Percentiles rank a stretch among this genome's conserved stretches.
These are phyloP conservation scores for Moesziomyces sp. DNA, from an alignment of 1,284 basidiomycete species.

Conservation along the genomic window DNA sequence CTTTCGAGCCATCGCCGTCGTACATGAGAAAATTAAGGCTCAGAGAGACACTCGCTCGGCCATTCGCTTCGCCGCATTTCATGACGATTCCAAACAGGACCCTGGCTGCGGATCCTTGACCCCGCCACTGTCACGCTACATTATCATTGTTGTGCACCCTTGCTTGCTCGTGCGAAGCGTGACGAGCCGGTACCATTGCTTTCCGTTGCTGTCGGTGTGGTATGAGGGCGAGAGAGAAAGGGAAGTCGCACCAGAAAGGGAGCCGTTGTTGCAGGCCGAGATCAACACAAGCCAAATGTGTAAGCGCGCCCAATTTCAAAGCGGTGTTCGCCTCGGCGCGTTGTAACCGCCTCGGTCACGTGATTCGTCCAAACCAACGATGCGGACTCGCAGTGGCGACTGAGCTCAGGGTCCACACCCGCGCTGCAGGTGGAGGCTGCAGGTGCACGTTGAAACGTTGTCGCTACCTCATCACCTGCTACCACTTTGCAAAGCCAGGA, in stretches of 20 bases:
- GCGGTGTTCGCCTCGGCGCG: too few species aligned
- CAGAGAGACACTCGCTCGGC: slow-evolving; percentile 41
- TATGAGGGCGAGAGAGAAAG: not conserved
- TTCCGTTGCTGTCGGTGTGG: not conserved
- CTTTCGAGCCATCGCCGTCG: not conserved
- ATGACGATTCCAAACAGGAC: not conserved
- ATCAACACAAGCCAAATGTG: not conserved
- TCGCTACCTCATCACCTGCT: not conserved
- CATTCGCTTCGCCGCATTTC: not conserved
- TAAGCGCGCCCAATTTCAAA: not conserved
- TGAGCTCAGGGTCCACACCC: not conserved
- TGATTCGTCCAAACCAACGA: not conserved
- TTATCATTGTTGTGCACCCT: too few species aligned
- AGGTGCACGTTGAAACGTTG: not conserved
- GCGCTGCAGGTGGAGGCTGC: not conserved
- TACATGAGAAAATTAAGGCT: slow-evolving; percentile 21
- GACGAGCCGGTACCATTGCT: too few species aligned
- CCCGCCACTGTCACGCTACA: too few species aligned
- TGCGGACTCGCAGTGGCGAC: too few species aligned
- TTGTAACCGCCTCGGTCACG: not conserved
- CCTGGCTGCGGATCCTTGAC: too few species aligned
- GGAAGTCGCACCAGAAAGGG: too few species aligned
- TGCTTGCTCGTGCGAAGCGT: too few species aligned
- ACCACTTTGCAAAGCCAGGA: not conserved
- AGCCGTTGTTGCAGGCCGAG: not conserved